A percentile compares a stretch with the other conserved stretches of the same genome.
Conservation (phyloP, 495 filamentous ascomycete genomes). For the Trichoderma virens region DNA sequence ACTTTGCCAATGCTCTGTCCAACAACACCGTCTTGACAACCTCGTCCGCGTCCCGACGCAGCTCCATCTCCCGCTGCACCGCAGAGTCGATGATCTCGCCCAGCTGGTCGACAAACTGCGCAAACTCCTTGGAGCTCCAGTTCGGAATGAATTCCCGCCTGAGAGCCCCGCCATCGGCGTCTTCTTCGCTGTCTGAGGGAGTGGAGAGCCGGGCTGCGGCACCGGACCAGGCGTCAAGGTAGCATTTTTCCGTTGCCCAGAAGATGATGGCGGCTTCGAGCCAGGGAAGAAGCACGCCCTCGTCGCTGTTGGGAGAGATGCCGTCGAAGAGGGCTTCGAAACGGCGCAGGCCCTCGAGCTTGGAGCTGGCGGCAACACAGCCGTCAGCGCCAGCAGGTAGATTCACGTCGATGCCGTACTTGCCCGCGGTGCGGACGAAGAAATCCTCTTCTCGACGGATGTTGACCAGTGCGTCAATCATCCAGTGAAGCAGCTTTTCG, state of each 20-base stretch:
- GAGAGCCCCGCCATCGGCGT: constrained; percentile 56
- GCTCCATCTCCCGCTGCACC: constrained; percentile 16
- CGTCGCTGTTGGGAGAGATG: constrained; percentile 14
- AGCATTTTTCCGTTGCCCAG: constrained; percentile 66
- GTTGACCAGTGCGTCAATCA: constrained; percentile 56
- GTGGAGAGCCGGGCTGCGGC: constrained; percentile 33
- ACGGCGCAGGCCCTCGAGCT: constrained; percentile 19
- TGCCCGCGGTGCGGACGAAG: constrained; percentile 56
- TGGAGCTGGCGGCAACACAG: constrained; percentile 19
- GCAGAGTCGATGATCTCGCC: constrained; percentile 25
- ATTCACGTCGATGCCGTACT: constrained; percentile 51
- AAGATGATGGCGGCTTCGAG: constrained; percentile 63
- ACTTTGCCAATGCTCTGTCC: constrained; percentile 22
- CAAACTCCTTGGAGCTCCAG: constrained; percentile 55
- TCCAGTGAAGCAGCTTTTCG: constrained; percentile 47
- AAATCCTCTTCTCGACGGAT: constrained; percentile 60
- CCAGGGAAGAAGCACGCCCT: constrained; percentile 18
- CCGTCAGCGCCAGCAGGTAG: constrained; percentile 21
- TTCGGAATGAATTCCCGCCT: constrained; percentile 57
- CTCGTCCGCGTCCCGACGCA: constrained; percentile 9
- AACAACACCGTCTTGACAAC: constrained; percentile 19
- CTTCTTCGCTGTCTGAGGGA: constrained; percentile 17
- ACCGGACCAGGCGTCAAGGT: constrained; percentile 52
- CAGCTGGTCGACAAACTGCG: constrained; percentile 41
- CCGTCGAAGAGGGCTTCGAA: constrained; percentile 32